Evolutionary conservation across 805 yeast species (phyloP).

Genomic region (Saccharomycopsis sp.): DNA sequence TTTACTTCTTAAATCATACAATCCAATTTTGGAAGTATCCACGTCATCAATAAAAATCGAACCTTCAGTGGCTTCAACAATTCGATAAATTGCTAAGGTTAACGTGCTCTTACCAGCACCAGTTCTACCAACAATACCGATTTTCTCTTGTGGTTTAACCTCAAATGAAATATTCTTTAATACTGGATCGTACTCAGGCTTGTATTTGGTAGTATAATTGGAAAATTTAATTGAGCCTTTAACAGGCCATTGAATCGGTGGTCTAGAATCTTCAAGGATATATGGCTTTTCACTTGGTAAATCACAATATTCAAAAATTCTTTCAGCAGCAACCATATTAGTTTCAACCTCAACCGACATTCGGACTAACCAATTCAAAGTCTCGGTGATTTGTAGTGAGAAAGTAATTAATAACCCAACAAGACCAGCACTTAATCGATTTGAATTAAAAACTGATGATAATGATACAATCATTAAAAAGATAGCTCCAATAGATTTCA

Average conservation of each 20-base stretch:
- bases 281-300: conserved; percentile 41
- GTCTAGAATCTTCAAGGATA: conserved; percentile 39
- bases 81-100: conserved; percentile 53
- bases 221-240: conserved; percentile 44
- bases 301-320: conserved; percentile 54
- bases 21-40: conserved; percentile 43
- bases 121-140: conserved; percentile 73
- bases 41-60: conserved; percentile 48
- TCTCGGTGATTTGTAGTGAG: conserved; percentile 48
- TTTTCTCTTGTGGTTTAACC: conserved; percentile 49
- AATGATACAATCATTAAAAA: conserved; percentile 36
- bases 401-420: conserved; percentile 62
- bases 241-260: conserved; percentile 47
- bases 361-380: conserved; percentile 51
- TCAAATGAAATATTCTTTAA: conserved; percentile 40
- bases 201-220: conserved; percentile 51
- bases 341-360: conserved; percentile 58
- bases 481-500: conserved; percentile 53
- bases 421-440: conserved; percentile 49
- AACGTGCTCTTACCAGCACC: conserved; percentile 71
- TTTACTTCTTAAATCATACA: conserved; percentile 48
- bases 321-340: conserved; percentile 58
- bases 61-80: conserved; percentile 53
- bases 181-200: conserved; percentile 53
- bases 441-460: conserved; percentile 38